These are phyloP conservation scores for Postia placenta DNA, from an alignment of 768 basidiomycete species.

Conservation along the genomic window DNA sequence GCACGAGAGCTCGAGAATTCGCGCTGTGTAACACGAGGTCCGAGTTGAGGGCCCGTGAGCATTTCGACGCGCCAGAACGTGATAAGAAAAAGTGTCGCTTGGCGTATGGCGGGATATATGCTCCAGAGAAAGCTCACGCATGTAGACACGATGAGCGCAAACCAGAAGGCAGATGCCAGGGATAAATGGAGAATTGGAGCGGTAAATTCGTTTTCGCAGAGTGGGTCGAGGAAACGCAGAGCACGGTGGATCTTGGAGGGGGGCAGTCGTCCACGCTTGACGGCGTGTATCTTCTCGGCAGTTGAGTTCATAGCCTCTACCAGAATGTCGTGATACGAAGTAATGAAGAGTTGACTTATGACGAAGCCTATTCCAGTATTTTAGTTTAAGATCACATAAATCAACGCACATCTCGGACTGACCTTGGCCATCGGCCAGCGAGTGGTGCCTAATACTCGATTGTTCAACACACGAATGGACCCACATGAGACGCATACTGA, in stretches of 20 bases:
- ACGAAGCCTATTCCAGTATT: slow-evolving; percentile 11
- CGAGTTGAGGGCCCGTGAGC: slow-evolving; percentile 14
- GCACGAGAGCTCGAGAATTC: slow-evolving; percentile 17
- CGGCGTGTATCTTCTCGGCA: slow-evolving; percentile 4
- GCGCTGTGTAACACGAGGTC: slow-evolving; percentile 3
- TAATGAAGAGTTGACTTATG: slow-evolving; percentile 20
- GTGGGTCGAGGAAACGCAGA: slow-evolving; percentile 14
- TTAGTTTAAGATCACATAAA: background rate
- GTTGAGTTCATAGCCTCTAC: slow-evolving; percentile 10
- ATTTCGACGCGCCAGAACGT: slow-evolving; percentile 21
- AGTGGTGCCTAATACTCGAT: slow-evolving; percentile 14
- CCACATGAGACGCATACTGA: background rate
- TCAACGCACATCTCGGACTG: background rate
- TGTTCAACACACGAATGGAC: background rate
- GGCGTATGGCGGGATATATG: slow-evolving; percentile 11
- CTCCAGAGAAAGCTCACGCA: slow-evolving; percentile 11
- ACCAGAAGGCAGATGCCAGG: slow-evolving; percentile 14
- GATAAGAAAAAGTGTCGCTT: slow-evolving; percentile 11
- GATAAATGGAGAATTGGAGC: slow-evolving; percentile 13
- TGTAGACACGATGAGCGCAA: slow-evolving; percentile 2
- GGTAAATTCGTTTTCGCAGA: slow-evolving; percentile 3
- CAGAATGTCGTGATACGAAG: slow-evolving; percentile 18
- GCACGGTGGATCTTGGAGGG: slow-evolving; percentile 14
- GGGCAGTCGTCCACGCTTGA: slow-evolving; percentile 10
- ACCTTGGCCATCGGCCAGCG: slow-evolving; percentile 20